These are phyloP conservation scores for Candida smagusa DNA, from an alignment of 1,139 yeast species.

Conservation along the genomic window DNA sequence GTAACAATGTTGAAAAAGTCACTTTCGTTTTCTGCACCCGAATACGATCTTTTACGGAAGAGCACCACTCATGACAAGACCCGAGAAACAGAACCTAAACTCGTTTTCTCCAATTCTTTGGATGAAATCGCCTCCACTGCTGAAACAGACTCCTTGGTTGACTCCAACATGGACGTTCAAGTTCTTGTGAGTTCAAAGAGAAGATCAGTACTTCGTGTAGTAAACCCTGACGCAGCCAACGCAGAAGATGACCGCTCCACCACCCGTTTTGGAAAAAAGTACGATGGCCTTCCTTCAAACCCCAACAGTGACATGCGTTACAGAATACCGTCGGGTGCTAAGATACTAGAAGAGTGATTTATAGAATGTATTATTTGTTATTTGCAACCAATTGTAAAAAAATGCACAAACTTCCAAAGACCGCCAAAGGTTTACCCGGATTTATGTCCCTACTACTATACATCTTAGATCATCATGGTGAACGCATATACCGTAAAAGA, in stretches of 20 bases:
- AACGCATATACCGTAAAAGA: too few species aligned
- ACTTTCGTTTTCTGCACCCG: slow-evolving; percentile 16
- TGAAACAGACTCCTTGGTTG: slow-evolving; percentile 15
- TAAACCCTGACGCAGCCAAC: slow-evolving; percentile 54
- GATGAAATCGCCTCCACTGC: slow-evolving; percentile 1
- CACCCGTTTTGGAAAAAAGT: slow-evolving; percentile 5
- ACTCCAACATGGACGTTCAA: slow-evolving; percentile 62
- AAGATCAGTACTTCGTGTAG: slow-evolving; percentile 57
- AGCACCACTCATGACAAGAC: not conserved
- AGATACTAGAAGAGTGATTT: not conserved
- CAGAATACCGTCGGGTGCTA: slow-evolving; percentile 28
- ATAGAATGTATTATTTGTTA: not conserved
- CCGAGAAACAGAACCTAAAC: slow-evolving; percentile 1
- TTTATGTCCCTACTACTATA: too few species aligned
- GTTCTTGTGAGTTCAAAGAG: slow-evolving; percentile 72
- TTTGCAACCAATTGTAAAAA: not conserved
- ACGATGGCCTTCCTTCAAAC: slow-evolving; percentile 7
- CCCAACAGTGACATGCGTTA: slow-evolving; percentile 16
- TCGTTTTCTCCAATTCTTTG: slow-evolving; percentile 5
- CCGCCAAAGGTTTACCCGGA: too few species aligned
- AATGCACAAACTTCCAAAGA: too few species aligned
- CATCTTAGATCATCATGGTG: too few species aligned
- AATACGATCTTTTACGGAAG: slow-evolving; percentile 7
- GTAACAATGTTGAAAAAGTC: slow-evolving; percentile 22
- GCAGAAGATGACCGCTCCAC: slow-evolving; percentile 10